Evolutionary conservation across 179 eudicot species (phyloP).

Genomic region (Spergularia azorica): DNA sequence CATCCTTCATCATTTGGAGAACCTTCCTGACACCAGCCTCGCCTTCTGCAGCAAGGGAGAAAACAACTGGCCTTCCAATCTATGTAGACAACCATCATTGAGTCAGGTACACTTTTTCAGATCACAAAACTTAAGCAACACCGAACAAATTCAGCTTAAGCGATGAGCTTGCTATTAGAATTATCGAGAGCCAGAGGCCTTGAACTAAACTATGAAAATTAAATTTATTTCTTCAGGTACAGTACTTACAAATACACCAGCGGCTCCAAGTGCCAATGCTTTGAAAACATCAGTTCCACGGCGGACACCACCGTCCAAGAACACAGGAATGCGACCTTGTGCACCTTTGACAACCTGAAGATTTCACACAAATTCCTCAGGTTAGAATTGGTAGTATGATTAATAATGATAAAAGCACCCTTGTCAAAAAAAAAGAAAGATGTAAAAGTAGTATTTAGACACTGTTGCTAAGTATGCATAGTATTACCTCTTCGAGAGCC

Average conservation of each 20-base stretch:
- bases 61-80: constrained; percentile 85
- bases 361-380: neutral
- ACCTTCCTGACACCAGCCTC: constrained; percentile 73
- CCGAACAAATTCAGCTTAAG: neutral
- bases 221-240: neutral
- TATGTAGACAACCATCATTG: constrained; percentile 22
- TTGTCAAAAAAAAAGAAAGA: too few relatives aligned
- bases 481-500: constrained; percentile 61
- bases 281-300: constrained; percentile 97
- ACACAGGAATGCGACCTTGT: constrained; percentile 84
- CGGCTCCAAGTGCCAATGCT: constrained; percentile 88
- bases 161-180: too few relatives aligned
- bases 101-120: neutral
- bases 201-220: too few relatives aligned
- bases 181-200: too few relatives aligned
- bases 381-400: neutral
- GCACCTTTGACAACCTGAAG: constrained; percentile 79
- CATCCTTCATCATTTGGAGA: constrained; percentile 77
- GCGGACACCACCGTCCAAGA: constrained; percentile 91
- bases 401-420: neutral
- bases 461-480: constrained; percentile 5
- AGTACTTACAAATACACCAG: constrained; percentile 83
- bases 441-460: neutral
- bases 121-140: neutral
- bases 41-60: constrained; percentile 82